phyloP scores from a whole-genome alignment of 2,329 filamentous ascomycete genomes.

The Arthrobotrys iridis region DNA sequence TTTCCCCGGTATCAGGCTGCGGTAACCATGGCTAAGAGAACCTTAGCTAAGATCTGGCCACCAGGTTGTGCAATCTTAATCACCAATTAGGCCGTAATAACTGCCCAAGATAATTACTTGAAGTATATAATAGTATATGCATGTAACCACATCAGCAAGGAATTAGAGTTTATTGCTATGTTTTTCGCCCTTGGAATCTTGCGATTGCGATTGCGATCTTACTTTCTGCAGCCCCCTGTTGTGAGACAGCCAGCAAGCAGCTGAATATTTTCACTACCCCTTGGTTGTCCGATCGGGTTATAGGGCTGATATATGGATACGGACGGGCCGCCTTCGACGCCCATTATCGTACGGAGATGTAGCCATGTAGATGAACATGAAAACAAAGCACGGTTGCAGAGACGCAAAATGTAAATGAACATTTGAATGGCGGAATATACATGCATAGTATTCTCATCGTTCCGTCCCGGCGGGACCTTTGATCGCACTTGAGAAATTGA shows the following conservation, averaged over 20 bases:
- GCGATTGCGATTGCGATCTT: constrained; percentile 19
- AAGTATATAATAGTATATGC: background rate
- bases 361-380: constrained; percentile 3
- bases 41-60: background rate
- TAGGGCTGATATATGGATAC: constrained; percentile 28
- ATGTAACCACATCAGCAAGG: background rate
- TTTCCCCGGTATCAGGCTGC: background rate
- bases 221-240: constrained; percentile 23
- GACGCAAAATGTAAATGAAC: background rate
- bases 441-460: background rate
- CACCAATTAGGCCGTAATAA: constrained; percentile 4
- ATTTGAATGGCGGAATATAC: background rate
- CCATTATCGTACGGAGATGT: background rate
- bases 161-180: background rate
- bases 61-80: constrained; percentile 13
- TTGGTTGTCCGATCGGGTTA: constrained; percentile 26
- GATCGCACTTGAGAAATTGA: constrained; percentile 26
- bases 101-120: background rate
- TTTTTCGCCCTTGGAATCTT: background rate
- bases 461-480: constrained; percentile 2
- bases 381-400: background rate
- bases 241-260: constrained; percentile 20
- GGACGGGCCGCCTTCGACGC: background rate
- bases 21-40: background rate
- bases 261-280: constrained; percentile 9